phyloP scores from a whole-genome alignment of 169 alveolate species.

The Plasmodium sp. region DNA sequence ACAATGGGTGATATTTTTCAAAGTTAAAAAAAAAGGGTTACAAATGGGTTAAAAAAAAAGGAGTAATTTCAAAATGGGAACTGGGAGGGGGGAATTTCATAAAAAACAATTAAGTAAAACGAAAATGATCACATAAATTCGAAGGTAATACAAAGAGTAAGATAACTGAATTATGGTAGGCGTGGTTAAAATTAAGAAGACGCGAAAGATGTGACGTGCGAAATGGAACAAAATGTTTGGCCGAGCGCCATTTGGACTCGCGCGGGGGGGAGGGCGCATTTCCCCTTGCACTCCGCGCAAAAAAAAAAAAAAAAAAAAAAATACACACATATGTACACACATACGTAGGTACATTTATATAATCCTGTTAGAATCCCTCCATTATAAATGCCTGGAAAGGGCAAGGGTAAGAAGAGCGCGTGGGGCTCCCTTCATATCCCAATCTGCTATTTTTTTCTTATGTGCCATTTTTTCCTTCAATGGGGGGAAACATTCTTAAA shows the following conservation, averaged over 20 bases:
- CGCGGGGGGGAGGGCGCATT: background rate
- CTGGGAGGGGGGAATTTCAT: background rate
- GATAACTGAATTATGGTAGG: background rate
- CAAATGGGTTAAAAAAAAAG: conserved; percentile 1
- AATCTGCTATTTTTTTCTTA: background rate
- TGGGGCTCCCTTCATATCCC: background rate
- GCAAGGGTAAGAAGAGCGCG: background rate
- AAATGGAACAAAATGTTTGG: background rate
- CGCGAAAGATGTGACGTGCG: background rate
- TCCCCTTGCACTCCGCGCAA: background rate
- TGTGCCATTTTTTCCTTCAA: background rate
- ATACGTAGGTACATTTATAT: background rate
- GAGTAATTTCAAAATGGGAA: background rate
- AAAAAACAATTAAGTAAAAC: background rate
- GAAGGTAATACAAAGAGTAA: background rate
- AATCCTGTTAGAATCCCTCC: background rate
- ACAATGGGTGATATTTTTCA: conserved; percentile 2
- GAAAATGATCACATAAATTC: background rate
- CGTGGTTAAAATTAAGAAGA: background rate
- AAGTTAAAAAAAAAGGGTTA: conserved; percentile 3
- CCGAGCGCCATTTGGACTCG: background rate
- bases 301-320: background rate
- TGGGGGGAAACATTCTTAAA: background rate
- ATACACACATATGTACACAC: background rate
- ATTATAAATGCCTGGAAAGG: background rate